Conservation (phyloP, 139 green algal species). For the Volvox reticuliferus region DNA sequence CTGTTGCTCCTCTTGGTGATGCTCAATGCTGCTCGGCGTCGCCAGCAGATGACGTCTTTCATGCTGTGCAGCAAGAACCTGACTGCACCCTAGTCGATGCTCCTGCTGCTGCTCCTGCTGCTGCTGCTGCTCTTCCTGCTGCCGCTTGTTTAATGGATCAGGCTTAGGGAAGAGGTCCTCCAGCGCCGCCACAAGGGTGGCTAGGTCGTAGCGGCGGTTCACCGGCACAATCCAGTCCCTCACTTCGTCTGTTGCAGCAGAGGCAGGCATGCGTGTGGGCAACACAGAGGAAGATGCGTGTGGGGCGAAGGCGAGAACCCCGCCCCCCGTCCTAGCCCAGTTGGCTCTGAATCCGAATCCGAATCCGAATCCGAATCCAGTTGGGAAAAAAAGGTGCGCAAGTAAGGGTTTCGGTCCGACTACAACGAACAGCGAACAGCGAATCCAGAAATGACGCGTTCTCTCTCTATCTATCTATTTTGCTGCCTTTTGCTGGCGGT, state of each 20-base stretch:
- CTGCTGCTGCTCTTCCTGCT: slow-evolving; percentile 24
- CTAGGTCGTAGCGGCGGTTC: slow-evolving; percentile 83
- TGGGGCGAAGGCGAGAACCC: neutral
- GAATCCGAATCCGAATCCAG: too few species aligned
- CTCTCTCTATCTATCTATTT: too few species aligned
- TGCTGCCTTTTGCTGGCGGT: too few species aligned
- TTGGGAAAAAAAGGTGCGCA: too few species aligned
- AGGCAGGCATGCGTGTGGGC: neutral
- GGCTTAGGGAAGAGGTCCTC: slow-evolving; percentile 45
- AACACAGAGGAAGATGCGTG: neutral
- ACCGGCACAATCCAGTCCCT: slow-evolving; percentile 91
- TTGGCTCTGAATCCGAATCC: too few species aligned
- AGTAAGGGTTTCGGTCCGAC: too few species aligned
- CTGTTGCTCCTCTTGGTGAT: slow-evolving; percentile 18
- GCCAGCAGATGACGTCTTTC: too few species aligned
- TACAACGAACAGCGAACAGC: too few species aligned
- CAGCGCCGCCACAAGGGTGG: slow-evolving; percentile 43
- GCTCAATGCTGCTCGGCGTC: too few species aligned
- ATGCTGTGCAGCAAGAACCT: neutral
- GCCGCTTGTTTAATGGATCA: neutral
- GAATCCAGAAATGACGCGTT: too few species aligned
- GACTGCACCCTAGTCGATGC: neutral
- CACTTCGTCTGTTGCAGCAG: slow-evolving; percentile 50
- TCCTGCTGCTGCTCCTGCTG: neutral
- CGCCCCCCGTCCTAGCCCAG: too few species aligned